These are phyloP conservation scores for Rubroshorea leprosula DNA, from an alignment of 345 rosid genomes.

Conservation along the genomic window DNA sequence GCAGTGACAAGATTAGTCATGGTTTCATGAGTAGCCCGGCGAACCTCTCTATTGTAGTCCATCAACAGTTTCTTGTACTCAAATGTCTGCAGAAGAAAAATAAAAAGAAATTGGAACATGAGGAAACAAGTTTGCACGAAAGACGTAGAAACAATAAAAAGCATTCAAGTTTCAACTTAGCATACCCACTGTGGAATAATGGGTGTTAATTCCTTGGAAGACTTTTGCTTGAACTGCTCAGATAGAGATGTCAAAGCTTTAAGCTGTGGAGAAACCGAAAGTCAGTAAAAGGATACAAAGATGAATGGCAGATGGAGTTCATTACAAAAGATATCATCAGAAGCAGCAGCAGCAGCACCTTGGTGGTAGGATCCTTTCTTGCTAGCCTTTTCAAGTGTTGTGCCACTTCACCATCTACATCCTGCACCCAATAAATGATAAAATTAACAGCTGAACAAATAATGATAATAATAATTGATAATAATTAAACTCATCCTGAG, in stretches of 20 bases:
- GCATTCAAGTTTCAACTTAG: background rate
- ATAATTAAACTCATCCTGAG: background rate
- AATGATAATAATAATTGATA: no score
- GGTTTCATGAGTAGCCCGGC: constrained; percentile 82
- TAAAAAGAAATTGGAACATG: constrained; percentile 1
- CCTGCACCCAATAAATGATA: constrained; percentile 30
- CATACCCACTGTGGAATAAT: constrained; percentile 91
- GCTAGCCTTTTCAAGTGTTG: constrained; percentile 81
- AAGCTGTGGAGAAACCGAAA: constrained; percentile 49
- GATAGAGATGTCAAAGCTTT: constrained; percentile 77
- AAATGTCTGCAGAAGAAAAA: constrained; percentile 47
- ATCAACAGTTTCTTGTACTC: constrained; percentile 83
- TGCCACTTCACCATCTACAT: constrained; percentile 70
- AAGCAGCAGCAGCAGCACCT: constrained; percentile 36
- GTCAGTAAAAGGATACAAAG: background rate
- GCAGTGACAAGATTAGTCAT: constrained; percentile 69
- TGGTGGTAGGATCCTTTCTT: constrained; percentile 87
- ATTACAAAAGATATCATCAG: background rate
- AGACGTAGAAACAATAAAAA: background rate
- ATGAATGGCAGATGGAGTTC: background rate
- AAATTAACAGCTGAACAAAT: no score
- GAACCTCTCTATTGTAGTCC: constrained; percentile 93
- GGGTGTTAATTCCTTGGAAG: constrained; percentile 57
- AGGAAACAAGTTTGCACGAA: no score
- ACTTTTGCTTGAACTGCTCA: constrained; percentile 56